These are phyloP conservation scores for Rhynchosporium secalis DNA, from an alignment of 2,329 filamentous ascomycete species.

Conservation along the genomic window DNA sequence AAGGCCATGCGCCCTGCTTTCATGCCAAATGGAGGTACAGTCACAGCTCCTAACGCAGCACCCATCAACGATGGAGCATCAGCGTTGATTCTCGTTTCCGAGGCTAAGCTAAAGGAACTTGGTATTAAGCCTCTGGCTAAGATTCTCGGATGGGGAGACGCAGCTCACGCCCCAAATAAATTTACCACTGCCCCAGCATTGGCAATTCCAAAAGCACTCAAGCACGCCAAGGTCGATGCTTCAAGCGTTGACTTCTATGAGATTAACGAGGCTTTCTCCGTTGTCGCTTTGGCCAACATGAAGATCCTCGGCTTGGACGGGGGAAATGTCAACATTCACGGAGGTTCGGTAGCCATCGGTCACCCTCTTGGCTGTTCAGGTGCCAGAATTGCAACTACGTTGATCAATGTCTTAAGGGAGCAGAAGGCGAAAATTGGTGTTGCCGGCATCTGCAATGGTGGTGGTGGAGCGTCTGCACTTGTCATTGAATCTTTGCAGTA, in stretches of 20 bases:
- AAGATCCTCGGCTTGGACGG: conserved; percentile 79
- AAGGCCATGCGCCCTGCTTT: conserved; percentile 83
- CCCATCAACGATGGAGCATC: conserved; percentile 94
- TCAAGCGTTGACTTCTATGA: conserved; percentile 89
- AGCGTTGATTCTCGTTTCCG: conserved; percentile 89
- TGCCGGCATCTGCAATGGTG: conserved; percentile 96
- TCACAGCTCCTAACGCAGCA: conserved; percentile 95
- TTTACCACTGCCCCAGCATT: conserved; percentile 94
- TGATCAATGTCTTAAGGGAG: conserved; percentile 84
- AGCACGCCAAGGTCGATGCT: conserved; percentile 82
- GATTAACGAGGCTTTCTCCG: conserved; percentile 99
- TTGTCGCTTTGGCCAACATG: conserved; percentile 93
- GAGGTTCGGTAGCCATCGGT: conserved; percentile 92
- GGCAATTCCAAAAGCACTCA: conserved; percentile 95
- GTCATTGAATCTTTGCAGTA: conserved; percentile 68
- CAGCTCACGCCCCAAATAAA: conserved; percentile 85
- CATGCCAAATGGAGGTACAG: conserved; percentile 76
- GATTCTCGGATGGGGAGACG: conserved; percentile 97
- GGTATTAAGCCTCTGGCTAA: conserved; percentile 89
- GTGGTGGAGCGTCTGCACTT: conserved; percentile 89
- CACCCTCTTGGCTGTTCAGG: conserved; percentile 94
- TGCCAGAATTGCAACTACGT: conserved; percentile 87
- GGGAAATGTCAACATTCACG: conserved; percentile 92
- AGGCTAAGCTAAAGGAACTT: conserved; percentile 90
- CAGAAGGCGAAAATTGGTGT: conserved; percentile 93